Percentiles rank a stretch among this genome's conserved stretches.
These are phyloP conservation scores for Beauveria sp. DNA, from an alignment of 2,329 filamentous ascomycete species.

Conservation along the genomic window DNA sequence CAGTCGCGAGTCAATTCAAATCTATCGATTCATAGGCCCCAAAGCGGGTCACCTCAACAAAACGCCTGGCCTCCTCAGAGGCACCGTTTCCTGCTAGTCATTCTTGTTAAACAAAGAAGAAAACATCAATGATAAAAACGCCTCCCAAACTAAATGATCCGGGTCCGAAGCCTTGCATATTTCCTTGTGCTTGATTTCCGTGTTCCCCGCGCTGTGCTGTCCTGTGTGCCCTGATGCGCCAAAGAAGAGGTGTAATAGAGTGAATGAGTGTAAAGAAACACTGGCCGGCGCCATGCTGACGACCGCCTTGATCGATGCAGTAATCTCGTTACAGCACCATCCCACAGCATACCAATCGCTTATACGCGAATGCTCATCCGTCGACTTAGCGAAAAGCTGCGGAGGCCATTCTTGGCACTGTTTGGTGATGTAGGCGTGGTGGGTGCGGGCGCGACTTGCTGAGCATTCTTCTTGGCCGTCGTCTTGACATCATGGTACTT, in stretches of 20 bases:
- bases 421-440: slow-evolving; percentile 13
- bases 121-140: not conserved
- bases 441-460: not conserved
- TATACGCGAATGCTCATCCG: slow-evolving; percentile 13
- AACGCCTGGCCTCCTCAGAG: slow-evolving; percentile 8
- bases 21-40: slow-evolving; percentile 4
- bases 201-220: not conserved
- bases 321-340: not conserved
- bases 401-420: slow-evolving; percentile 4
- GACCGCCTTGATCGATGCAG: not conserved
- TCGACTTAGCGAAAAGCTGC: slow-evolving; percentile 10
- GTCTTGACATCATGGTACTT: slow-evolving; percentile 42
- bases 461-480: slow-evolving; percentile 35
- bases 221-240: slow-evolving; percentile 7
- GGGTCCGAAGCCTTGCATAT: not conserved
- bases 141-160: not conserved
- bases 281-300: not conserved
- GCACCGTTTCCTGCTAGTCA: not conserved
- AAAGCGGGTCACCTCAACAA: not conserved
- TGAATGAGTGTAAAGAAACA: not conserved
- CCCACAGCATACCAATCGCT: not conserved
- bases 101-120: slow-evolving; percentile 1
- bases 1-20: slow-evolving; percentile 6
- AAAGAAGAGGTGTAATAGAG: not conserved
- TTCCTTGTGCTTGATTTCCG: not conserved